Conservation (phyloP, 805 yeast species). For the Crinitomyces ghanaensis region DNA sequence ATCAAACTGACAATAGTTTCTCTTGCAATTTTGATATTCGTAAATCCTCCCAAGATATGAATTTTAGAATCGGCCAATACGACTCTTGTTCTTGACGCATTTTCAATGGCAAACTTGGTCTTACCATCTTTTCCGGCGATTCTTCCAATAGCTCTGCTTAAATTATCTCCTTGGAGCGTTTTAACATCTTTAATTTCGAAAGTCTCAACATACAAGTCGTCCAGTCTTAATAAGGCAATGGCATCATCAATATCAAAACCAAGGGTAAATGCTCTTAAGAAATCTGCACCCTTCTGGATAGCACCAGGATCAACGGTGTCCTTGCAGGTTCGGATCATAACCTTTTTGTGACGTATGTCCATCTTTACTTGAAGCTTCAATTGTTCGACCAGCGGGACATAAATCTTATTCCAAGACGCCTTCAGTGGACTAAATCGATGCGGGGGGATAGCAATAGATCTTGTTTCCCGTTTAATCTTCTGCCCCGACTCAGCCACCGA, state of each 20-base stretch:
- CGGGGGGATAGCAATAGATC: constrained; percentile 92
- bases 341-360: constrained; percentile 65
- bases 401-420: constrained; percentile 83
- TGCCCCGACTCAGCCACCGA: constrained; percentile 55
- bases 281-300: constrained; percentile 95
- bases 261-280: constrained; percentile 84
- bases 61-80: constrained; percentile 95
- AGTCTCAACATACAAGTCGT: constrained; percentile 92
- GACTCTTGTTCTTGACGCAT: constrained; percentile 95
- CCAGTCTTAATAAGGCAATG: constrained; percentile 84
- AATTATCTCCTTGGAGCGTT: constrained; percentile 89
- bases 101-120: constrained; percentile 96
- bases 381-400: constrained; percentile 93
- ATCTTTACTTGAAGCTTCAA: constrained; percentile 90
- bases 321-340: constrained; percentile 75
- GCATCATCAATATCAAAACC: constrained; percentile 98
- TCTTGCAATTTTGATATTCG: constrained; percentile 97
- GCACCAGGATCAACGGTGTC: constrained; percentile 87
- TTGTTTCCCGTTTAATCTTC: constrained; percentile 67
- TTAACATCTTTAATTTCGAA: constrained; percentile 96
- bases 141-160: constrained; percentile 98
- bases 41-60: constrained; percentile 93
- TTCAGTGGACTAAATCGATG: constrained; percentile 94
- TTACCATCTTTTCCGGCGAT: constrained; percentile 99
- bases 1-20: constrained; percentile 91